Evolutionary conservation across 2,329 filamentous ascomycete genomes (phyloP).

Genomic region (Phoma sp.): DNA sequence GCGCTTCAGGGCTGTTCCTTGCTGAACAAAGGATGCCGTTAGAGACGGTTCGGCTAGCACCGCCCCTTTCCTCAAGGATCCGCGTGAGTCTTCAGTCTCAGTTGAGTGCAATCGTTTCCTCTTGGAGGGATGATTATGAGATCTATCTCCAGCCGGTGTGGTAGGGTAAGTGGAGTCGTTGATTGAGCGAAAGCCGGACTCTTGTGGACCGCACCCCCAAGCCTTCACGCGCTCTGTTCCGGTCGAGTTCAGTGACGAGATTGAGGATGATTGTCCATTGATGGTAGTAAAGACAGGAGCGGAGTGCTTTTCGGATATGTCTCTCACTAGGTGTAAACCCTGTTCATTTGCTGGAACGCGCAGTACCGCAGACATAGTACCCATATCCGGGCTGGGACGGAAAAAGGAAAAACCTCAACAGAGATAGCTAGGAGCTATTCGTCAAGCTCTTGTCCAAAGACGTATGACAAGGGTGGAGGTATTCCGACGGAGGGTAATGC

Average conservation of each 20-base stretch:
- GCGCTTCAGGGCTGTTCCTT: slow-evolving; percentile 5
- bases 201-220: slow-evolving; percentile 6
- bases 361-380: slow-evolving; percentile 46
- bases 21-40: slow-evolving; percentile 6
- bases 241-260: slow-evolving; percentile 20
- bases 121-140: slow-evolving; percentile 55
- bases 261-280: slow-evolving; percentile 41
- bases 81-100: slow-evolving; percentile 9
- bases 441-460: too few species aligned
- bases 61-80: slow-evolving; percentile 8
- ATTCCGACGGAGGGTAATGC: slow-evolving; percentile 15
- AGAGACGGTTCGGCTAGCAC: slow-evolving; percentile 8
- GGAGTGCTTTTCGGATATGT: slow-evolving; percentile 32
- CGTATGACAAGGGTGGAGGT: too few species aligned
- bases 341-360: slow-evolving; percentile 25
- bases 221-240: slow-evolving; percentile 4
- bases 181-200: slow-evolving; percentile 25
- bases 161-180: slow-evolving; percentile 32
- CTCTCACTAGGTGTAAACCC: slow-evolving; percentile 39
- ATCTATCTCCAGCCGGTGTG: slow-evolving; percentile 26
- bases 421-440: too few species aligned
- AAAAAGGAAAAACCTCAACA: too few species aligned
- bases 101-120: slow-evolving; percentile 67
- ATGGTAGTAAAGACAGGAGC: slow-evolving; percentile 47
- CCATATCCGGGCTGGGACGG: slow-evolving; percentile 1